Evolutionary conservation across 768 basidiomycete genomes (phyloP), one percentile per base, ranked within the genome.

Genomic region (Trichaptum fuscoviolaceum): DNA sequence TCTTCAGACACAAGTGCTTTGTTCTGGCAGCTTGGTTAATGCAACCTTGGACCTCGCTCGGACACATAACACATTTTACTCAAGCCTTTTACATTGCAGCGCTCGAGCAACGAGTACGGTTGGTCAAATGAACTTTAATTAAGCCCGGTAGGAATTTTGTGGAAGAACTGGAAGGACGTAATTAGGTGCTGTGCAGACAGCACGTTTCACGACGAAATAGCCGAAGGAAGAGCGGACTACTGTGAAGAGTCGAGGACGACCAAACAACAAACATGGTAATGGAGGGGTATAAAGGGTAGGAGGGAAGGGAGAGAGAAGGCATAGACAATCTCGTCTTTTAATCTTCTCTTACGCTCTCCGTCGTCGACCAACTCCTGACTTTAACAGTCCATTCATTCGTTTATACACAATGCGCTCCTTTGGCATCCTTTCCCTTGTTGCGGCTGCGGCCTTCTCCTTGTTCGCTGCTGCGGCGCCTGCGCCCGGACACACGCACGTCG

Each of bases 51-150:
- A 30, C 30, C 42, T 52, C 42, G 20, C 42, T 20, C 12, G 42
- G 10, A 15, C 42, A 15, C 20, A 52, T 52, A 15, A 12, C 42
- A 52, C 15, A 20, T 52, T 52, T 5, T 12, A 12, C 15, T 2
- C 5, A 52, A 52, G 42, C 15, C 42, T 52, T 12, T 20, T 52
- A 3, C n/a, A n/a, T 20, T 52, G 2, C 42, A 52, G 42, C 42
- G 42, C 42, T 52, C 42, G 3, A 52, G 12, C 42, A 52, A 52
- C 42, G 42, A 52, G 5, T 12, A 52, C 20, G 30, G 12, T 52
- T 52, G 42, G 42, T 52, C 42, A 52, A 52, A 52, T 52, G 42
- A 52, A 52, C 42, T 52, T 52, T 52, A 52, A 52, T 15, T 52
- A 52, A 20, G 42, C 42, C 15, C 42, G 42, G 42, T 20, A 52